Evolutionary conservation across 345 rosid genomes (phyloP), one percentile per base, ranked within the genome.

Genomic region (Populus tremula): DNA sequence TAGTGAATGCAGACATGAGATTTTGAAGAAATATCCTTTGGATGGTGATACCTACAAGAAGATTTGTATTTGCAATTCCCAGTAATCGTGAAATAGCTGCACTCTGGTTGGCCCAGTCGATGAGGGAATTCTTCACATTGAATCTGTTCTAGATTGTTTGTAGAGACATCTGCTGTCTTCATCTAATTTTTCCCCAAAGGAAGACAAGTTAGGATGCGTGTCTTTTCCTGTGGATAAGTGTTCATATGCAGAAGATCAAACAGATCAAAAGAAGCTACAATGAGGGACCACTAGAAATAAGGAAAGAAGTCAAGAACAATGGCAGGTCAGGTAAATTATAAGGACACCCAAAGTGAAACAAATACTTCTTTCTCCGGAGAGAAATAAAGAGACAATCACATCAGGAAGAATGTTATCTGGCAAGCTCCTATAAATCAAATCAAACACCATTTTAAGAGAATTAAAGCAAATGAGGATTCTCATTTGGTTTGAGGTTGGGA

Each of bases 41-140:
- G 74, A 53, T 71, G 74, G 63, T 71, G 62, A 53, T 71, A 71
- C 63, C 38, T 71, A n/a, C 74, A 49, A 33, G 59, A 16, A 29
- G 13, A 71, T 25, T 41, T 20, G 53, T 23, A 71, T 33, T 50
- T 71, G 63, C 63, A 71, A 3, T 49, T 12, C 39, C 74, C 74
- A 47, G 61, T 71, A 25, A n/a, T 31, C 25, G 45, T 23, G 63
- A 23, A 71, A n/a, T 71, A 71, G 7, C n/a, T 7, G 63, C 39
- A 71, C 45, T 71, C 64, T 71, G 74, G 74, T 71, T 71, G 62
- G 18, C 39, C 74, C 11, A 41, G 63, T 27, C 64, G 41, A 38
- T 71, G 63, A 31, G 74, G 74, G 45, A 27, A 69, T 14, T 66
- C 69, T 33, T 29, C 38, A 66, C 41, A 38, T 7, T 33, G 18